Conservation (phyloP, 2,329 filamentous ascomycete species). For the Daldinia eschscholtzii region DNA sequence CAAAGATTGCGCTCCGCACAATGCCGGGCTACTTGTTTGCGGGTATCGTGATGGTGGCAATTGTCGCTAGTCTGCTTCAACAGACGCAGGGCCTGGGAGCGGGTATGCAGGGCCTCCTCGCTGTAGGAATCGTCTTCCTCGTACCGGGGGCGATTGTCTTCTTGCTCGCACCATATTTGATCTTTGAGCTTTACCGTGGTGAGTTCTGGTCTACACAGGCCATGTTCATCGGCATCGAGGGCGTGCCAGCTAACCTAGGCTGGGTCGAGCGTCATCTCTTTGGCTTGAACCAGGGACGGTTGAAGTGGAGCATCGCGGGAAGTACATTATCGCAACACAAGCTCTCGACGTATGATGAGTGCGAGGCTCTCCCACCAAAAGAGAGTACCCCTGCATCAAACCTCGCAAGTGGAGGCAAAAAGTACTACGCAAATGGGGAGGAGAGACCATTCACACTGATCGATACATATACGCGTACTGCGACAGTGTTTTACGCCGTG, state of each 20-base stretch:
- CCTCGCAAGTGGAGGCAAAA: neutral
- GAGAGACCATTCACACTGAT: slow-evolving; percentile 4
- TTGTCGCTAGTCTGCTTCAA: neutral
- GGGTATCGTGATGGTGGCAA: neutral
- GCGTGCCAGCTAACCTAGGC: neutral
- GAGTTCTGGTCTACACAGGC: slow-evolving; percentile 4
- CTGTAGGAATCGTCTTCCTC: neutral
- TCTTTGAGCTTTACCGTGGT: slow-evolving; percentile 6
- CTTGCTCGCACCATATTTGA: slow-evolving; percentile 4
- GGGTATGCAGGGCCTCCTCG: neutral
- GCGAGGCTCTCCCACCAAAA: slow-evolving; percentile 9
- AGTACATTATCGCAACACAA: slow-evolving; percentile 5
- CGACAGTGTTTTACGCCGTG: slow-evolving; percentile 2
- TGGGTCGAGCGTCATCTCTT: slow-evolving; percentile 6
- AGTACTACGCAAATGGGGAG: neutral
- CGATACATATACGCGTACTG: slow-evolving; percentile 9
- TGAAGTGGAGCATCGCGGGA: slow-evolving; percentile 4
- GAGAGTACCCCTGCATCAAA: neutral
- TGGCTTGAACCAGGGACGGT: slow-evolving; percentile 1
- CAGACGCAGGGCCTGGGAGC: neutral
- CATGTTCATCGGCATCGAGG: slow-evolving; percentile 4
- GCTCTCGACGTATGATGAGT: slow-evolving; percentile 3
- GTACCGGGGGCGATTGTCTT: neutral
- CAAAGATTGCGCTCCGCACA: neutral
- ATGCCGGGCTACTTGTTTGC: neutral